These are phyloP conservation scores for Pseudomonodictys pantanalensis DNA, from an alignment of 495 filamentous ascomycete genomes.

Conservation along the genomic window DNA sequence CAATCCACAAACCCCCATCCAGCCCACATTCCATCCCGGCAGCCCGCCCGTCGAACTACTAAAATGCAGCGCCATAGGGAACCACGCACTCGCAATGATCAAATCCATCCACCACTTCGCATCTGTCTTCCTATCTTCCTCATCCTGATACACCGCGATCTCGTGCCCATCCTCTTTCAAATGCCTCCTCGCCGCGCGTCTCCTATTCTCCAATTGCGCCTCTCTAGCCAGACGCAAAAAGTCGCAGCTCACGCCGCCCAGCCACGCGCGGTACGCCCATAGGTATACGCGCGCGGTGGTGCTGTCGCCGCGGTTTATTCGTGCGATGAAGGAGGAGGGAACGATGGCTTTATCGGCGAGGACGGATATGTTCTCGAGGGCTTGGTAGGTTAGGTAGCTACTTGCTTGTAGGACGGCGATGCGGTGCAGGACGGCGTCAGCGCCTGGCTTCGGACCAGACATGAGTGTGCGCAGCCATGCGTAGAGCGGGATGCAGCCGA, in stretches of 20 bases:
- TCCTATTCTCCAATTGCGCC: conserved; percentile 25
- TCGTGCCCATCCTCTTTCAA: conserved; percentile 26
- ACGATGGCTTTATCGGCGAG: conserved; percentile 37
- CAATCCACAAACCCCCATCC: conserved; percentile 38
- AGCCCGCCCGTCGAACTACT: conserved; percentile 30
- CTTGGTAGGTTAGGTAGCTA: conserved; percentile 40
- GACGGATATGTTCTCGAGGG: conserved; percentile 38
- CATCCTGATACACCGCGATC: conserved; percentile 21
- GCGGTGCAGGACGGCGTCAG: conserved; percentile 37
- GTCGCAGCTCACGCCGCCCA: conserved; percentile 39
- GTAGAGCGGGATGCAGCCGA: conserved; percentile 41
- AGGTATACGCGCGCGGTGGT: conserved; percentile 35
- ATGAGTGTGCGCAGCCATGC: conserved; percentile 37
- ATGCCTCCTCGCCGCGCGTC: conserved; percentile 13
- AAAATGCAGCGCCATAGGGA: conserved; percentile 40
- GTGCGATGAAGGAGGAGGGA: conserved; percentile 21
- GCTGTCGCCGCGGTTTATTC: conserved; percentile 25
- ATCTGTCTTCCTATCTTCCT: conserved; percentile 34
- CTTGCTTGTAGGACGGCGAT: conserved; percentile 34
- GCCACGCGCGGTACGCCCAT: conserved; percentile 35
- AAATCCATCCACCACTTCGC: conserved; percentile 40
- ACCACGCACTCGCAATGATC: conserved; percentile 39
- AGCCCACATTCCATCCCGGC: conserved; percentile 40
- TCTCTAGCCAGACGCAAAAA: conserved; percentile 35
- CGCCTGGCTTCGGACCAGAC: conserved; percentile 32